Base-by-base conservation (phyloP, 805 yeast genomes). In the Candida nanaspora region DNA sequence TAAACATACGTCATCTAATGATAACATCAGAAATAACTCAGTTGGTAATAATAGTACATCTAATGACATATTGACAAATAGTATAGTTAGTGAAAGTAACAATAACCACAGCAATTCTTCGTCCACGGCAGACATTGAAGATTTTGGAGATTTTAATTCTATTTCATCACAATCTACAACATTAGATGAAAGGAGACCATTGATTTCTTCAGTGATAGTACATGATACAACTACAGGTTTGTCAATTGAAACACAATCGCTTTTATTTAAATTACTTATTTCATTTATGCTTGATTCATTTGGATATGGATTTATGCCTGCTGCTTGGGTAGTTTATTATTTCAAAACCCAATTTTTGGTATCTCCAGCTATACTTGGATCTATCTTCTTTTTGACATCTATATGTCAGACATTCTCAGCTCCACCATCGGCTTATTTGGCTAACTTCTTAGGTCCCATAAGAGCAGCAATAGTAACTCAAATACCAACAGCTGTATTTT, bases 311-410 rank as follows among this genome's bases (percentile, higher is more conserved):
- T 83, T 88, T 59, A 83, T 87, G 87, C 80, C 95, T 2, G 69
- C 80, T 35, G 82, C 95, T 1, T 89, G 96, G 96, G 70, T 83
- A 33, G 86, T 87, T 31, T 88, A 82, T 56, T 88, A 85, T 61
- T 81, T 86, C 65, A 74, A 78, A 41, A 71, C 69, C 28, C 59
- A 65, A 13, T 87, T 81, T 50, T 48, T 57, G 2, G 61, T 77
- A 23, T 58, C 78, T 1, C 78, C 88, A 3, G 62, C 80, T 0
- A 59, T 69, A 0, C 61, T 87, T 35, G 96, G 96, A 5, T 47
- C 71, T 1, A 62, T 87, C 23, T 86, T 86, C 57, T 84, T 84
- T 50, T 47, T 65, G 28, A 75, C 86, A 1, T 82, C 78, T 48
- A 47, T 80, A 13, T 63, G 80, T 13, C 82, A 81, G 56, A 75